Conservation (phyloP, 2,329 filamentous ascomycete genomes). For the Cladophialophora carrionii region DNA sequence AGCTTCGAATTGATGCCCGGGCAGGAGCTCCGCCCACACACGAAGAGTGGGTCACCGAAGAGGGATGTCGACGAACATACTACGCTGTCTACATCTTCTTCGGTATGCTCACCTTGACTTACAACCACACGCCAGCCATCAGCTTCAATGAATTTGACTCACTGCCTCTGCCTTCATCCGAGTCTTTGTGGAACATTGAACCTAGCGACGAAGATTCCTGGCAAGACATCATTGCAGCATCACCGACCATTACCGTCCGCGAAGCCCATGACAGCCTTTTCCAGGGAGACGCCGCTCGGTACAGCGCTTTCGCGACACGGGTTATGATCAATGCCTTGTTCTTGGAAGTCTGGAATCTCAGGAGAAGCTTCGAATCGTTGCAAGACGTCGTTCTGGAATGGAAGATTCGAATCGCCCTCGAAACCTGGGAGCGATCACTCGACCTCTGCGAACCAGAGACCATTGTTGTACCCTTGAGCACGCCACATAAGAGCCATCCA, state of each 20-base stretch:
- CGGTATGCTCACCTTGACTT: slow-evolving; percentile 88
- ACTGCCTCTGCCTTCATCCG: slow-evolving; percentile 86
- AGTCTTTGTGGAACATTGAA: slow-evolving; percentile 90
- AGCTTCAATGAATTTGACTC: slow-evolving; percentile 98
- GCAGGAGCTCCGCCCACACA: slow-evolving; percentile 75
- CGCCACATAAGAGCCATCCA: slow-evolving; percentile 93
- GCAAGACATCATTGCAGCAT: slow-evolving; percentile 74
- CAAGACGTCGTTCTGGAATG: slow-evolving; percentile 98
- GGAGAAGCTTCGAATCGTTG: slow-evolving; percentile 94
- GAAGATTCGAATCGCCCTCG: slow-evolving; percentile 90
- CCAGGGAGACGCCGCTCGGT: slow-evolving; percentile 85
- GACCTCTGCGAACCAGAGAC: slow-evolving; percentile 90
- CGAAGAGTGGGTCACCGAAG: slow-evolving; percentile 93
- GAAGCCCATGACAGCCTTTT: slow-evolving; percentile 94
- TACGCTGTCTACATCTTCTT: slow-evolving; percentile 99
- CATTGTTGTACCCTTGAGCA: slow-evolving; percentile 84
- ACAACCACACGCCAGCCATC: slow-evolving; percentile 97
- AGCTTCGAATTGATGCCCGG: slow-evolving; percentile 86
- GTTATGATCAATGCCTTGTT: slow-evolving; percentile 99
- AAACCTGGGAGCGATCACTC: slow-evolving; percentile 98
- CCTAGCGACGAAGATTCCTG: slow-evolving; percentile 77
- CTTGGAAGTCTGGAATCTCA: slow-evolving; percentile 98
- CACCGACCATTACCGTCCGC: slow-evolving; percentile 81
- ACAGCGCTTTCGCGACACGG: slow-evolving; percentile 94
- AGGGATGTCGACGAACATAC: slow-evolving; percentile 94